Evolutionary conservation across 2,329 filamentous ascomycete species (phyloP).

Genomic region (Nemania diffusa): DNA sequence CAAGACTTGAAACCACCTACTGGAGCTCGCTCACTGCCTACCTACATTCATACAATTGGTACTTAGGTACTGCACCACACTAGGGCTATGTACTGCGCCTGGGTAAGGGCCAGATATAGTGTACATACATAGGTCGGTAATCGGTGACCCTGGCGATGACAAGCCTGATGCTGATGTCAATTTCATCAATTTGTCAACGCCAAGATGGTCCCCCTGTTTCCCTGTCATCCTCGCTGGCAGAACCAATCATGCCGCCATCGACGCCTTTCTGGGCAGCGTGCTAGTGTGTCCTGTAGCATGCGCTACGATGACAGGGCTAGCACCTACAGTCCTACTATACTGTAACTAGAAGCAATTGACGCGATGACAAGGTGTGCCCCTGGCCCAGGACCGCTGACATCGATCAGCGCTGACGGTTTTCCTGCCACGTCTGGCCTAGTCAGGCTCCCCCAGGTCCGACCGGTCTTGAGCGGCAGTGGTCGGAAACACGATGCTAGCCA

Average conservation of each 20-base stretch:
- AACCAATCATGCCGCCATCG: constrained; percentile 21
- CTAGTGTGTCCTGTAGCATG: constrained; percentile 4
- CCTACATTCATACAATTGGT: too few relatives aligned
- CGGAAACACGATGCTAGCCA: constrained; percentile 20
- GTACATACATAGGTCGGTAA: background rate
- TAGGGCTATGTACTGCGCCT: background rate
- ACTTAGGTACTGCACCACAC: background rate
- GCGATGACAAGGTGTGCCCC: constrained; percentile 25
- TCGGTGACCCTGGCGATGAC: background rate
- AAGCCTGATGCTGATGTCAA: constrained; percentile 23
- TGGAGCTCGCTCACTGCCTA: background rate
- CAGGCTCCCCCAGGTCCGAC: constrained; percentile 16
- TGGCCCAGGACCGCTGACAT: constrained; percentile 20
- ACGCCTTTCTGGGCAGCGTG: background rate
- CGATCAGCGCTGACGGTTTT: constrained; percentile 16
- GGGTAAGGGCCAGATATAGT: background rate
- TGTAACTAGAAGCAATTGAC: constrained; percentile 17
- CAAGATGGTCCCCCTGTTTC: constrained; percentile 9
- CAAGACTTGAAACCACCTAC: constrained; percentile 7
- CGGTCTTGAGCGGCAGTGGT: constrained; percentile 29
- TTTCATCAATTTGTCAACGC: constrained; percentile 33
- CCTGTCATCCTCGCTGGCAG: constrained; percentile 27
- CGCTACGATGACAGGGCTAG: constrained; percentile 5
- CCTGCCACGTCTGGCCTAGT: constrained; percentile 14
- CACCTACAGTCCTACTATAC: too few relatives aligned